Base-by-base conservation (phyloP, 805 yeast species). In the Nakazawaea sp. region DNA sequence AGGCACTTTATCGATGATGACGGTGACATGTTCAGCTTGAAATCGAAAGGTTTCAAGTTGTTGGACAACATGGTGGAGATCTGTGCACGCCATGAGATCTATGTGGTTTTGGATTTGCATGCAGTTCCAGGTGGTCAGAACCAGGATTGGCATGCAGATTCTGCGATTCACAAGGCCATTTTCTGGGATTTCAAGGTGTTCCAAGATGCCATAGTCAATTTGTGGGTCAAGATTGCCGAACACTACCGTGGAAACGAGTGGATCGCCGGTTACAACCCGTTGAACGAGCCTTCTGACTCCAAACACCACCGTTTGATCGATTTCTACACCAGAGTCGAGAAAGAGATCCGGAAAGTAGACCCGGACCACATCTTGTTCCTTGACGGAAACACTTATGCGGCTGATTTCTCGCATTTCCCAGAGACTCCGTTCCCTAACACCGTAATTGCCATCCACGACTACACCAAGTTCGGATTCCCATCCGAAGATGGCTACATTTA, bases 221-320 rank as follows among this genome's bases (percentile, higher is more conserved):
- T 71, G 33, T 71, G 76, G 76, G 47, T 41, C 5, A 56, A 59
- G 35, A 48, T 71, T 26, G 76, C 76, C 6, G 51, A 53, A 31
- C 61, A 68, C 49, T 71, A 71, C 49, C 61, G 56, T 43, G 67
- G 61, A 38, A 70, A 71, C 47, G 48, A 53, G 15, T 68, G 69
- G 69, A 61, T 71, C 38, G 76, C 76, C 4, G 77, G 77, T n/a
- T 71, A 68, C 51, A 71, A 71, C 43, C 68, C 74, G 16, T 53
- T 71, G 51, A 71, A 71, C 49, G 77, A 71, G 49, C 77, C 77
- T 3, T 70, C 74, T 2, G 66, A 61, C 26, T 45, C 66, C 2
- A 61, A 66, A 35, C 73, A 68, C 43, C 33, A 52, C 21, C 62
- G 65, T 42, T 56, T 71, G 49, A 55, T 61, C 16, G 42, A 48